Base-by-base conservation (phyloP, 257 asterid genomes). In the Nemophila menziesii region DNA sequence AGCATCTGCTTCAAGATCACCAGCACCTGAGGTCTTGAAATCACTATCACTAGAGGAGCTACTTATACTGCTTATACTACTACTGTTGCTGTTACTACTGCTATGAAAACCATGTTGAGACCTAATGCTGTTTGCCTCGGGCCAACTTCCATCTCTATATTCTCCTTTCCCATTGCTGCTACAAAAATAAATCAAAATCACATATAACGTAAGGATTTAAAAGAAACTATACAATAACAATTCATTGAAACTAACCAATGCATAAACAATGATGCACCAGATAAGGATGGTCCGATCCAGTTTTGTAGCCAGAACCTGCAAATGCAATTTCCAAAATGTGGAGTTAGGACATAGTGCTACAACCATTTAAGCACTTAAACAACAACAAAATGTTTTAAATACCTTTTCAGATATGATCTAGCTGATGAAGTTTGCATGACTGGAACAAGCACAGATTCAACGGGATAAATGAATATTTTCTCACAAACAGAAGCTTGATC, bases 1-100 rank as follows among this genome's bases (percentile, higher is more conserved):
- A 21, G 96, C 99, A 73, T 90, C 99, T 38, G 96, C 96, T 61
- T 90, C 98, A 16, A 85, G 94, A 65, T 90, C 98, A 37, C 82
- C 87, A 56, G 72, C 61, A 56, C 82, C 92, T 66, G 71, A 57
- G 54, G 78, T 65, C 79, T 66, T 79, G 61, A 55, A 66, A 60
- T 80, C 97, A 57, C 92, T 74, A 45, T 80, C 97, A 55, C 92
- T 81, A 41, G 99, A 81, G 48, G 98, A 85, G 63, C 93, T 75
- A 64, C 85, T 78, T 37, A 74, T 61, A 76, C 83, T 90, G 70
- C 93, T 68, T 62, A 76, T 68, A 73, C 96, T 85, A 66, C 96
- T 90, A 49, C 79, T 74, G 39, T 77, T 90, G 68, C 96, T 90
- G 65, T 81, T 85, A 64, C 86, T 82, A 51, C 94, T 90, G 64